Conservation (phyloP, 73 alveolate genomes). For the Paramecium octaurelia region DNA sequence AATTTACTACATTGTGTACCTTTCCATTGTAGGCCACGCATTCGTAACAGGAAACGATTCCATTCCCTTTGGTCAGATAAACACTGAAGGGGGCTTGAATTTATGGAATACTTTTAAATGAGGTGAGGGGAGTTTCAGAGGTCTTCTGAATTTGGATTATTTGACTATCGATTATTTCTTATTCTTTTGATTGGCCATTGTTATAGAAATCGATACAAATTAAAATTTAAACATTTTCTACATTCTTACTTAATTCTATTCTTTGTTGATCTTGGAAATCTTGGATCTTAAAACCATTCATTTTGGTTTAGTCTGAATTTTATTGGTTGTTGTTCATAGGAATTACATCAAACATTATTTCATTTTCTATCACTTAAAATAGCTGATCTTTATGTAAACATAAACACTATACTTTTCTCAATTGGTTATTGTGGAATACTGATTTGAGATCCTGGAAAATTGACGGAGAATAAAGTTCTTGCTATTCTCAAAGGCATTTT, state of each 20-base stretch:
- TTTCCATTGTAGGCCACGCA: neutral
- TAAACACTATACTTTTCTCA: neutral
- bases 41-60: conserved; percentile 42
- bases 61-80: conserved; percentile 54
- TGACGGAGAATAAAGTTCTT: neutral
- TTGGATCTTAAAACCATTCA: conserved; percentile 4
- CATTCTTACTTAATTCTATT: conserved; percentile 50
- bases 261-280: neutral
- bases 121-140: neutral
- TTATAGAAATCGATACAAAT: conserved; percentile 13
- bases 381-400: neutral
- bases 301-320: conserved; percentile 13
- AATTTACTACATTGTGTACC: neutral
- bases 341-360: neutral
- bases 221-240: conserved; percentile 43
- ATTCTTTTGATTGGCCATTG: neutral
- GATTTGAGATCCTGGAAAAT: neutral
- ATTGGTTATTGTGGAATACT: neutral
- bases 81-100: conserved; percentile 34
- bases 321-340: neutral
- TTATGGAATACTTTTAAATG: neutral
- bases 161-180: conserved; percentile 13
- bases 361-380: neutral
- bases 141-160: neutral
- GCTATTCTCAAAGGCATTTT: neutral